These are phyloP conservation scores for Erythrobasidium yunnanense DNA, from an alignment of 768 basidiomycete genomes.

Conservation along the genomic window DNA sequence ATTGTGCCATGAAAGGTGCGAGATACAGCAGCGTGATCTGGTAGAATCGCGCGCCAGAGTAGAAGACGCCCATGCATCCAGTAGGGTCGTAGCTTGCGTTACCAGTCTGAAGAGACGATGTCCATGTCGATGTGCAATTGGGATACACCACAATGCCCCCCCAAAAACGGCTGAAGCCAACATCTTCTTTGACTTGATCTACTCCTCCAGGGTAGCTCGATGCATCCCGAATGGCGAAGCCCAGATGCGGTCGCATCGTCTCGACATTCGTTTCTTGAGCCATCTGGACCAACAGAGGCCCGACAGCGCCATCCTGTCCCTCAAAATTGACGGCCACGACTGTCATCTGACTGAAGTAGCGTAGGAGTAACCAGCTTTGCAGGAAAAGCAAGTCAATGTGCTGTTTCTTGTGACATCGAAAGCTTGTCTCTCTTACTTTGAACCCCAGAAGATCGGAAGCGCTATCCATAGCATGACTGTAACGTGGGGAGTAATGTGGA, in stretches of 20 bases:
- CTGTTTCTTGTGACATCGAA: no score
- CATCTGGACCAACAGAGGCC: conserved; percentile 33
- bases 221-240: conserved; percentile 33
- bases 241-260: conserved; percentile 33
- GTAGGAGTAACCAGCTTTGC: conserved; percentile 15
- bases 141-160: conserved; percentile 38
- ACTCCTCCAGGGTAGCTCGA: conserved; percentile 36
- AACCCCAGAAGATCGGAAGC: conserved; percentile 39
- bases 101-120: conserved; percentile 35
- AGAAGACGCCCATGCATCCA: conserved; percentile 39
- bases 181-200: conserved; percentile 33
- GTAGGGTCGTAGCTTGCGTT: conserved; percentile 38
- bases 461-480: conserved; percentile 28
- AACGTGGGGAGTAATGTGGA: not conserved
- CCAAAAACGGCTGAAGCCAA: conserved; percentile 37
- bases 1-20: conserved; percentile 35
- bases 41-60: conserved; percentile 38
- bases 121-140: conserved; percentile 39
- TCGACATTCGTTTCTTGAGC: conserved; percentile 31
- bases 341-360: conserved; percentile 35
- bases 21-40: conserved; percentile 39
- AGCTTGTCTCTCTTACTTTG: conserved; percentile 27
- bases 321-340: conserved; percentile 41
- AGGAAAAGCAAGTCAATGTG: not conserved
- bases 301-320: conserved; percentile 33